Base-by-base conservation (phyloP, 192 early-diverging fungal species). In the Coemansia sp. region DNA sequence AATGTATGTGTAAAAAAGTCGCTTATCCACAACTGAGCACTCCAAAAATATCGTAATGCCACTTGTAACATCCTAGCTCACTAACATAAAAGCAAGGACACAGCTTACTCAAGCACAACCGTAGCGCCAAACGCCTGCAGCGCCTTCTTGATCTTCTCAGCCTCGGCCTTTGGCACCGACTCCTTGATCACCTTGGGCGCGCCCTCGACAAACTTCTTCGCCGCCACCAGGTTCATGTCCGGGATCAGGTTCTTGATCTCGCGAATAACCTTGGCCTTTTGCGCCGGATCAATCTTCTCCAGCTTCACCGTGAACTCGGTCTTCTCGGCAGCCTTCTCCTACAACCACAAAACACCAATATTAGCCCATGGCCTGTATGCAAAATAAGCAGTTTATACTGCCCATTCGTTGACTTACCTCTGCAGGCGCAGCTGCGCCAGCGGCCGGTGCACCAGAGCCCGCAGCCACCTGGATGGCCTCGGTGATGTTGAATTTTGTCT, bases 171-270 rank as follows among this genome's bases (percentile, higher is more conserved):
- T 73, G 84, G 79, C 37, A 86, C 88, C 57, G 79, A 79, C 65
- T 98, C 94, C 82, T 91, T 92, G 72, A 98, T 84, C 60, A 96
- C 90, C 86, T 98, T 98, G 75, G 97, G 97, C 63, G 87, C 94
- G 65, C 92, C 85, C 83, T 98, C 97, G 25, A 97, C 95, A 83
- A 98, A 97, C 86, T 98, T 98, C 87, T 98, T 98, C 70, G 97
- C 97, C 71, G 96, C 97, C 19, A 98, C 93, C 80, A 98, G 80
- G 85, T 93, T 97, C 63, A 93, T 90, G 57, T 93, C 93, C 19
- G 94, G 93, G 5, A 94, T 75, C 62, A 98, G 72, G 73, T 86
- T 90, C 87, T 97, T 97, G 65, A 98, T 94, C 83, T 98, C 97
- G 76, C 92, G 89, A 67, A 98, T 98, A 51, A 98, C 87, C 86